Evolutionary conservation across 495 filamentous ascomycete genomes (phyloP).

Genomic region (Trichoderma reesei): DNA sequence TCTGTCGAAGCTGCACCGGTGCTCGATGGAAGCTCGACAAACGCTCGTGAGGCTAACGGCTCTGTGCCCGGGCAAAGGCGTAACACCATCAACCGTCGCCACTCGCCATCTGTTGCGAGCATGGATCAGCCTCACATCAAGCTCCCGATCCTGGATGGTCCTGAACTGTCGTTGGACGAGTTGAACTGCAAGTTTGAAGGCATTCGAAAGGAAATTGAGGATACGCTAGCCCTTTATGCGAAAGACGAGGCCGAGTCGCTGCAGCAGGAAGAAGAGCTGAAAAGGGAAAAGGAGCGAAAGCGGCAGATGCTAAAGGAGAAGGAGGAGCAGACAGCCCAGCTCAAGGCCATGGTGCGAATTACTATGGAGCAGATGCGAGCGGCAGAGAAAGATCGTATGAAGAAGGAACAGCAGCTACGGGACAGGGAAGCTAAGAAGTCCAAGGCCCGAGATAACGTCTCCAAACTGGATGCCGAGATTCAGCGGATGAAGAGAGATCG

Average conservation of each 20-base stretch:
- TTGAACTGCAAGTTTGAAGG: constrained; percentile 63
- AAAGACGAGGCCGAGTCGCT: constrained; percentile 60
- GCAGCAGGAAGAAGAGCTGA: constrained; percentile 66
- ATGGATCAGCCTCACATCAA: constrained; percentile 42
- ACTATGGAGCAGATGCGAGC: constrained; percentile 73
- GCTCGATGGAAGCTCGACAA: constrained; percentile 37
- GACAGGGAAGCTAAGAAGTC: constrained; percentile 59
- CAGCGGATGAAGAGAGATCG: constrained; percentile 35
- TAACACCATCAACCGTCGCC: constrained; percentile 59
- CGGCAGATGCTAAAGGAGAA: constrained; percentile 69
- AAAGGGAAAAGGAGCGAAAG: constrained; percentile 59
- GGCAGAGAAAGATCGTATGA: constrained; percentile 69
- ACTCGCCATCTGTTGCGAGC: constrained; percentile 61
- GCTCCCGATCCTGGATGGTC: constrained; percentile 32
- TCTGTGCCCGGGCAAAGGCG: constrained; percentile 50
- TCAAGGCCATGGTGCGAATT: constrained; percentile 69
- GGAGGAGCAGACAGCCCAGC: constrained; percentile 70
- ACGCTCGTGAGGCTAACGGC: constrained; percentile 50
- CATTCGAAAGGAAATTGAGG: constrained; percentile 60
- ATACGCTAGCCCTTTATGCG: constrained; percentile 39
- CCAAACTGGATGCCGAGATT: constrained; percentile 47
- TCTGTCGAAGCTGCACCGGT: constrained; percentile 48
- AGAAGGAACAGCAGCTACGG: constrained; percentile 70
- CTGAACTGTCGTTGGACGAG: constrained; percentile 38
- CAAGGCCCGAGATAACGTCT: constrained; percentile 45